Evolutionary conservation across 2,329 filamentous ascomycete genomes (phyloP), one percentile per base, ranked within the genome.

Genomic region (Corynespora cassiicola): DNA sequence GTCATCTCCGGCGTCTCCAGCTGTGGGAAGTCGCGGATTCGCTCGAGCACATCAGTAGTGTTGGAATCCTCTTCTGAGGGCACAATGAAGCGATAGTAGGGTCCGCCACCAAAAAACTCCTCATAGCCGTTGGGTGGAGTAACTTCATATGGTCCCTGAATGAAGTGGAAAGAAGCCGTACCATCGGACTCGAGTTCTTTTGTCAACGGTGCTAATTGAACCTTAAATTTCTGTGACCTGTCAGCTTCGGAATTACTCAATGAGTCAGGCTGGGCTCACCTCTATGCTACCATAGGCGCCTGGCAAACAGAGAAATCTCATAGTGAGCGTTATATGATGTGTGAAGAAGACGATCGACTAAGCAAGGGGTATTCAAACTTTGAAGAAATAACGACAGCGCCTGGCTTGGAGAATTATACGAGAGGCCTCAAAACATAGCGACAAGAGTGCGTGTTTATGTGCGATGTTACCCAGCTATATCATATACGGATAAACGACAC

Each of bases 251-350:
- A 12, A 28, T 6, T n/a, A n/a, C n/a, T n/a, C n/a, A 14, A 23
- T 22, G 17, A 24, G 8, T 27, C 9, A 9, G 7, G 15, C 7
- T 3, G 12, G 15, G 65, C 74, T 67, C 62, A 78, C 76, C 50
- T 75, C 73, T 33, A 78, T 74, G 65, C 77, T 82, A 36, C 79
- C 79, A 56, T 77, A 82, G 15, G 79, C 76, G 46, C 79, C 79
- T 21, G 79, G 79, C 7, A 82, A 69, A 56, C 79, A 82, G 20
- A 82, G 62, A 35, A 82, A 77, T 53, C 70, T 78, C 79, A 82
- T 81, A 12, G 47, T 72, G 59, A 19, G 20, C 14, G 16, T n/a
- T n/a, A n/a, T n/a, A n/a, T n/a, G n/a, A n/a, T n/a, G n/a, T n/a
- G n/a, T n/a, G n/a, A n/a, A n/a, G n/a, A n/a, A n/a, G n/a, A n/a